phyloP scores from a whole-genome alignment of 2,329 filamentous ascomycete genomes.

The Volutella citrinella region DNA sequence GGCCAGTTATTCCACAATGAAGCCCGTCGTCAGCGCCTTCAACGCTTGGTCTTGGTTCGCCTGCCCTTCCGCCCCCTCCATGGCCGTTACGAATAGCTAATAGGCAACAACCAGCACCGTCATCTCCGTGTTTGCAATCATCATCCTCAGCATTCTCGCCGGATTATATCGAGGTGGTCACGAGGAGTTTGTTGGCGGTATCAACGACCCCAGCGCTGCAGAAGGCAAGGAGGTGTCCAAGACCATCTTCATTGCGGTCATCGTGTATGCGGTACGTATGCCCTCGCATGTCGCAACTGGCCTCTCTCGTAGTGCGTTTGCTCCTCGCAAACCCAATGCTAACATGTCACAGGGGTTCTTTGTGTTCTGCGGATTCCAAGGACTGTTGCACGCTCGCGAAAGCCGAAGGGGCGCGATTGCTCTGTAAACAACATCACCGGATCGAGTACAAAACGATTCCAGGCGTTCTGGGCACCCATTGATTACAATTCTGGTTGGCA shows the following conservation, averaged over 20 bases:
- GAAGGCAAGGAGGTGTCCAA: conserved; percentile 76
- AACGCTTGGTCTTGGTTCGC: conserved; percentile 94
- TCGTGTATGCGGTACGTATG: conserved; percentile 78
- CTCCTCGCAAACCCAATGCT: too few species aligned
- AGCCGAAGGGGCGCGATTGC: conserved; percentile 81
- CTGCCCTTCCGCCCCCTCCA: conserved; percentile 15
- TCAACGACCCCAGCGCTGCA: conserved; percentile 65
- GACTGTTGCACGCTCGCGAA: conserved; percentile 79
- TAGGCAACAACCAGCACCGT: conserved; percentile 58
- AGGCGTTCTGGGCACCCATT: conserved; percentile 25
- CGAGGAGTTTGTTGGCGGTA: conserved; percentile 78
- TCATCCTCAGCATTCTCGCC: conserved; percentile 63
- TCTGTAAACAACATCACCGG: conserved; percentile 42
- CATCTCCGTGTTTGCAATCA: conserved; percentile 62
- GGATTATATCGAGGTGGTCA: conserved; percentile 76
- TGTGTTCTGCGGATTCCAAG: conserved; percentile 87
- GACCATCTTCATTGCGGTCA: conserved; percentile 83
- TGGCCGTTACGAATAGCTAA: too few species aligned
- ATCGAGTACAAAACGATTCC: conserved; percentile 21
- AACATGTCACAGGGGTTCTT: conserved; percentile 68
- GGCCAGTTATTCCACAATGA: too few species aligned
- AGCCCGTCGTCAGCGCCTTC: conserved; percentile 86
- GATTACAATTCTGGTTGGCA: conserved; percentile 24
- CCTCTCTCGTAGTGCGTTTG: too few species aligned
- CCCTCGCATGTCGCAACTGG: neutral